phyloP scores from a whole-genome alignment of 2,329 filamentous ascomycete species.

The Plenodomus tracheiphilus region DNA sequence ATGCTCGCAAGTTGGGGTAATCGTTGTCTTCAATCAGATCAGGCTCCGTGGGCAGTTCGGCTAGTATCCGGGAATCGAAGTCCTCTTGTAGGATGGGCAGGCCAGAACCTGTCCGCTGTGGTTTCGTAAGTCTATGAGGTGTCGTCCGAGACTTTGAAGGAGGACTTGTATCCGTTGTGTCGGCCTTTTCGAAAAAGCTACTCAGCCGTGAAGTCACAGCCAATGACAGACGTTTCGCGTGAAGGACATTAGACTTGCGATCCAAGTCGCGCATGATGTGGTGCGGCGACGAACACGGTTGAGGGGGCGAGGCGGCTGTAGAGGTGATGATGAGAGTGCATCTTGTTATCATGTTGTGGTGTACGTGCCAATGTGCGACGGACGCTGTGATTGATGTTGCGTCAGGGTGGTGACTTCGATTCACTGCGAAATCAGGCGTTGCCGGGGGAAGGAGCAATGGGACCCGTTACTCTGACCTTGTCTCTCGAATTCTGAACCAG shows the following conservation, averaged over 20 bases:
- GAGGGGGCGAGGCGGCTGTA: not conserved
- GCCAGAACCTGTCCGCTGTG: not conserved
- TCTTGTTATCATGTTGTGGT: not conserved
- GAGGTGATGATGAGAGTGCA: not conserved
- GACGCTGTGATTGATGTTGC: no score
- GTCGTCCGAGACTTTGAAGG: not conserved
- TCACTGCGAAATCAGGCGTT: not conserved
- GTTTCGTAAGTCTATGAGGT: not conserved
- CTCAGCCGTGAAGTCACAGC: slow-evolving; percentile 7
- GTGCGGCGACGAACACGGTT: not conserved
- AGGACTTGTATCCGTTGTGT: not conserved
- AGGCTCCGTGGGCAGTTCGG: slow-evolving; percentile 11
- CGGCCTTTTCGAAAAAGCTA: slow-evolving; percentile 6
- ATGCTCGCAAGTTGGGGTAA: slow-evolving; percentile 13
- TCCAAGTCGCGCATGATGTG: slow-evolving; percentile 1
- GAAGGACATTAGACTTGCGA: slow-evolving; percentile 3
- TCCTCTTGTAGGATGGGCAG: slow-evolving; percentile 6
- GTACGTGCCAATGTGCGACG: no score
- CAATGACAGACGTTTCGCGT: slow-evolving; percentile 6
- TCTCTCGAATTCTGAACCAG: no score
- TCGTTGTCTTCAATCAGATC: slow-evolving; percentile 12
- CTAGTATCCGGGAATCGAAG: slow-evolving; percentile 4
- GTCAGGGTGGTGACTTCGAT: not conserved
- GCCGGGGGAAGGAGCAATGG: not conserved
- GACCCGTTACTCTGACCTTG: no score